Evolutionary conservation across 2,329 filamentous ascomycete genomes (phyloP), one percentile per base, ranked within the genome.

Genomic region (Metarhizium album): DNA sequence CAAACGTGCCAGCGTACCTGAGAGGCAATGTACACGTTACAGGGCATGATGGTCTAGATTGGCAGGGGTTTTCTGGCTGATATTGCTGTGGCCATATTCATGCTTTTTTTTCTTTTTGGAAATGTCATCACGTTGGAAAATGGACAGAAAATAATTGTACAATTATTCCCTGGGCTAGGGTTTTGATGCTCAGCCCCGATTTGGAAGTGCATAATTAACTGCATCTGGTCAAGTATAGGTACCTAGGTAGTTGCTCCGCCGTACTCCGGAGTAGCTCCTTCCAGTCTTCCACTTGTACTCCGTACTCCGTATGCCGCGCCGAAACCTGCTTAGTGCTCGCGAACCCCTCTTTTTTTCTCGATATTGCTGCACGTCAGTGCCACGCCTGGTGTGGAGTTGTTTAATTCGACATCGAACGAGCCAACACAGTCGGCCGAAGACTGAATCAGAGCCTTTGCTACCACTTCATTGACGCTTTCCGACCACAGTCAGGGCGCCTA

Each of bases 341-440:
- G 22, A n/a, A 20, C 33, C 31, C 33, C 33, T 16, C 33, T 14
- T 16, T 22, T 47, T 31, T 22, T 23, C n/a, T 35, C 11, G 6
- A n/a, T 7, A 27, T 14, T 5, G 11, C 33, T 27, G 20, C 29
- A 48, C 42, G 31, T 27, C 43, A 22, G 37, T 14, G 48, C 35
- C 42, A 42, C 29, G 18, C 46, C 46, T 42, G 27, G 9, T 45
- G 46, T 48, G 50, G 46, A 46, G 50, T 48, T 29, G 16, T 16
- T 35, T 35, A 16, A 35, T 23, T 14, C n/a, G 20, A 40, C 37
- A 40, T 38, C 33, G 29, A 38, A 46, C 23, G 27, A 18, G 27
- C 38, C 23, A 35, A 27, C 9, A 9, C 27, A 8, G 16, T 9
- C 29, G 5, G 37, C 4, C 16, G 16, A 40, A 40, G 7, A 20